Evolutionary conservation across 768 basidiomycete genomes (phyloP).

Genomic region (Leucosporidium creatinivorum): DNA sequence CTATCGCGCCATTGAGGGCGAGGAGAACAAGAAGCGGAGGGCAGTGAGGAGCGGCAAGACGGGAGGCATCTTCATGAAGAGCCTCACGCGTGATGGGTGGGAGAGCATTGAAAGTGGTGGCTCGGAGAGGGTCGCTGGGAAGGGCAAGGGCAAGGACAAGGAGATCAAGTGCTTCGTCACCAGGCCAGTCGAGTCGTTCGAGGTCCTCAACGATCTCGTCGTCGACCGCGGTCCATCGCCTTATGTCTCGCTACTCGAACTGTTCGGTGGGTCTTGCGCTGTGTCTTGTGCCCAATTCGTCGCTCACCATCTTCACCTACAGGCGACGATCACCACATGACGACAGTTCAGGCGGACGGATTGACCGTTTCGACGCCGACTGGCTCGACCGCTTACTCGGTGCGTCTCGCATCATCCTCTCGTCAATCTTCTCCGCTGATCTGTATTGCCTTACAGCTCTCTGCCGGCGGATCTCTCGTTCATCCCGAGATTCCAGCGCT

Average conservation of each 20-base stretch:
- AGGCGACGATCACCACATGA: conserved; percentile 99
- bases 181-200: conserved; percentile 87
- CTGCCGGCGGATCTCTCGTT: conserved; percentile 93
- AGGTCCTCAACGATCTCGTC: conserved; percentile 93
- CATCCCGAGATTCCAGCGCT: conserved; percentile 97
- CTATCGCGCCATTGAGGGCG: conserved; percentile 77
- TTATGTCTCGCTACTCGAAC: conserved; percentile 87
- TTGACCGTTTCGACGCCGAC: conserved; percentile 91
- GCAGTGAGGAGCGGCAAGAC: conserved; percentile 90
- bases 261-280: conserved; percentile 88
- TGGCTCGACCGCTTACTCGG: conserved; percentile 96
- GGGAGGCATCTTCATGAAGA: conserved; percentile 95
- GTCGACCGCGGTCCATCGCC: conserved; percentile 98
- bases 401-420: conserved; percentile 44
- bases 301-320: not conserved
- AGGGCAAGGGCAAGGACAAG: conserved; percentile 62
- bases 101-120: conserved; percentile 76
- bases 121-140: not conserved
- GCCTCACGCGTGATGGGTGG: conserved; percentile 85
- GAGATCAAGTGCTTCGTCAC: conserved; percentile 98
- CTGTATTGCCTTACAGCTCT: conserved; percentile 50
- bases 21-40: conserved; percentile 55
- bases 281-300: too few species aligned
- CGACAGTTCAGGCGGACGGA: conserved; percentile 97
- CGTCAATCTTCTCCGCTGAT: too few species aligned